Base-by-base conservation (phyloP, 805 yeast species). In the Lipomyces kockii region DNA sequence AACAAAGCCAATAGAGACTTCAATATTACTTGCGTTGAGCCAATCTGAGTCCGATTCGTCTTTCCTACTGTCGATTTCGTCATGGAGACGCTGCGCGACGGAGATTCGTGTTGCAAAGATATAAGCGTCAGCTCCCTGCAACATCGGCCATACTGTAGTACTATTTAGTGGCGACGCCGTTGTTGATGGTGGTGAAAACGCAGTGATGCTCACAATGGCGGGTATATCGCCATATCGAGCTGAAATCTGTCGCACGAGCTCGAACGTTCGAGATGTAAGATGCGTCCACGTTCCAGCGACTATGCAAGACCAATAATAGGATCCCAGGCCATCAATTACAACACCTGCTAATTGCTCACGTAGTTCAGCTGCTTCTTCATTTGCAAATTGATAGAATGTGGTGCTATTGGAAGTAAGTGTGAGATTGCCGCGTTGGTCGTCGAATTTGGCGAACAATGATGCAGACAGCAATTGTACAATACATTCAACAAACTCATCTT, bases 251-350 rank as follows among this genome's bases (percentile, higher is more conserved):
- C 39, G 57, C 29, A 46, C 29, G 25, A 11, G 25, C 29, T 32
- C 35, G 9, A 34, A 25, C 20, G 59, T 14, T 12, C 52, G 20
- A 17, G 59, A 22, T 9, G 32, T 27, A 20, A 58, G 11, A 12
- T 51, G 32, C 7, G 43, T 39, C 43, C 59, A 37, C 12, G 56
- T 4, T 7, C 54, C 43, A 14, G 53, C 22, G 14, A 20, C 14
- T n/a, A 27, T n/a, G 27, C 29, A 17, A 12, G 17, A 14, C 68
- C 71, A 67, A 51, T 64, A 67, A n/a, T 27, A 27, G 3, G 58
- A 20, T 4, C 68, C 46, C 22, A 64, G 49, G 7, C 71, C 71
- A 29, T 67, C 71, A 25, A 67, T 46, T 2, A 58, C 27, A 25
- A 67, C 35, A 3, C 59, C 62, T 7, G 25, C 39, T 34, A 63